Evolutionary conservation across 2,329 filamentous ascomycete genomes (phyloP).

Genomic region (Botrytis tulipae): DNA sequence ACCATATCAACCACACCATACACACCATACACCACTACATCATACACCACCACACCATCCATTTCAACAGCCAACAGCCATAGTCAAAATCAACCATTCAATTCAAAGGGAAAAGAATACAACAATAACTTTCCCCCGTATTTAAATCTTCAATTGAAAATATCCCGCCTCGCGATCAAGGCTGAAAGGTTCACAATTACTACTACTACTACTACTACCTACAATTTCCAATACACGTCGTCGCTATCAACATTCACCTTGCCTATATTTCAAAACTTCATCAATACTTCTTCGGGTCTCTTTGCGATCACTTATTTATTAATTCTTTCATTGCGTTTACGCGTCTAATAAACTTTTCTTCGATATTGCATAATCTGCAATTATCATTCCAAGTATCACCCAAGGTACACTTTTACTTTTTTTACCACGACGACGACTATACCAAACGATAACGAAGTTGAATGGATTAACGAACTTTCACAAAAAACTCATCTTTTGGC

Average conservation of each 20-base stretch:
- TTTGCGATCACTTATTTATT: not conserved
- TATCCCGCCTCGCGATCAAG: conserved; percentile 13
- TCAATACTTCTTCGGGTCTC: not conserved
- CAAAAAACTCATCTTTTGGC: conserved; percentile 6
- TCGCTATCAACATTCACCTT: not conserved
- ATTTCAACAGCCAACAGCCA: not conserved
- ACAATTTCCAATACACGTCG: not conserved
- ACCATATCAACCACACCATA: not conserved
- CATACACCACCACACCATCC: not conserved
- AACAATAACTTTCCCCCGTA: not conserved
- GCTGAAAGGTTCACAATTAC: not conserved
- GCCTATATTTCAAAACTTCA: not conserved
- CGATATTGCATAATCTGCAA: not conserved
- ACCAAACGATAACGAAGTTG: conserved; percentile 1
- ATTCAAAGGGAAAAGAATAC: not conserved
- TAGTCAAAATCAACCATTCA: not conserved
- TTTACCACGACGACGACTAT: not conserved
- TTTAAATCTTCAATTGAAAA: not conserved
- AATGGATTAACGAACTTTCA: conserved; percentile 11
- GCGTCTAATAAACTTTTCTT: not conserved
- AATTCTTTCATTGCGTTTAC: not conserved
- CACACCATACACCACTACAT: too few relatives aligned
- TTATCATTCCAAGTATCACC: not conserved
- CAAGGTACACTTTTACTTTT: not conserved
- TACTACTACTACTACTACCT: not conserved